Evolutionary conservation across 2,329 filamentous ascomycete genomes (phyloP).

Genomic region (Emmonsiellopsis sp.): DNA sequence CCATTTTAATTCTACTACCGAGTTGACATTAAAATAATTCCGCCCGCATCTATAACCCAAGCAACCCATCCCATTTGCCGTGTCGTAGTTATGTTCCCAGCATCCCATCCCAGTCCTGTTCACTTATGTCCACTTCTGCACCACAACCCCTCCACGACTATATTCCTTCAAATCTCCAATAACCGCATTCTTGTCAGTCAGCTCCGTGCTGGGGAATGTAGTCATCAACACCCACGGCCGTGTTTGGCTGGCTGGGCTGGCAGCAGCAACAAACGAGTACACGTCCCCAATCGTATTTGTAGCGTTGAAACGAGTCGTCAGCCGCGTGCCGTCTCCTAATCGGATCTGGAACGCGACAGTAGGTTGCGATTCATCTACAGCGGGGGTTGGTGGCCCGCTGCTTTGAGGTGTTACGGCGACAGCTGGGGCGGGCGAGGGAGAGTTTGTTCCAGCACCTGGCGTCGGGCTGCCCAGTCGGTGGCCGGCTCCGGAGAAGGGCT

Average conservation of each 20-base stretch:
- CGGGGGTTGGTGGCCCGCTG: slow-evolving; percentile 30
- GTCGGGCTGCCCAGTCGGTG: slow-evolving; percentile 57
- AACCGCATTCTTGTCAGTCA: slow-evolving; percentile 44
- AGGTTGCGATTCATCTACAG: slow-evolving; percentile 50
- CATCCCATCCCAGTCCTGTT: background rate
- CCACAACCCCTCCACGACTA: slow-evolving; percentile 42
- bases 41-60: too few species aligned
- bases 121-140: slow-evolving; percentile 37
- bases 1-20: too few species aligned
- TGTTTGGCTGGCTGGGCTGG: slow-evolving; percentile 40
- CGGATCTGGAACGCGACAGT: slow-evolving; percentile 53
- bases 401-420: slow-evolving; percentile 12
- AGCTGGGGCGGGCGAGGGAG: slow-evolving; percentile 25
- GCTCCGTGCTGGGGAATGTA: slow-evolving; percentile 56
- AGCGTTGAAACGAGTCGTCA: slow-evolving; percentile 56
- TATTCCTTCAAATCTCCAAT: slow-evolving; percentile 42
- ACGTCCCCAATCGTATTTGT: slow-evolving; percentile 57
- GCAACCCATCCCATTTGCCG: background rate
- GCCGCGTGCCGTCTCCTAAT: slow-evolving; percentile 53
- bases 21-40: too few species aligned
- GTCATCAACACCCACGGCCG: slow-evolving; percentile 55
- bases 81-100: background rate
- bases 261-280: slow-evolving; percentile 50
- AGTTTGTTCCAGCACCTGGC: slow-evolving; percentile 39
- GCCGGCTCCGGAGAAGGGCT: slow-evolving; percentile 52